Conservation (phyloP, 169 alveolate genomes). For the Eimeria praecox region DNA sequence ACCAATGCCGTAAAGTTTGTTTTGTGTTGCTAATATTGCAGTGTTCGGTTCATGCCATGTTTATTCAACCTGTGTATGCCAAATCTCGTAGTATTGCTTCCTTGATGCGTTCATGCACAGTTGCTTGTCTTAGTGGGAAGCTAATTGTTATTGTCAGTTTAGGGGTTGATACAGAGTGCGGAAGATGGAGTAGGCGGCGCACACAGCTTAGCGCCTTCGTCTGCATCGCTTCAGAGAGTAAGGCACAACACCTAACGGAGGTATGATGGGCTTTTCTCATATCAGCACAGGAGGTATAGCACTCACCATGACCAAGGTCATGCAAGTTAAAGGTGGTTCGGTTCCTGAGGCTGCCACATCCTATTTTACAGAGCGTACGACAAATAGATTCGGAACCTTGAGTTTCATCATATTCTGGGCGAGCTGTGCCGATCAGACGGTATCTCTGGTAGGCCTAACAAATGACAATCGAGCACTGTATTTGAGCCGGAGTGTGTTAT, state of each 20-base stretch:
- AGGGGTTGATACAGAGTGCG: background rate
- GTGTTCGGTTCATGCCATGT: background rate
- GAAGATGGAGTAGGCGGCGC: background rate
- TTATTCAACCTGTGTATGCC: background rate
- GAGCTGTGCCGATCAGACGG: too few species aligned
- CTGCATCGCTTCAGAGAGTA: background rate
- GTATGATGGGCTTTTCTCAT: background rate
- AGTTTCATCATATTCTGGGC: too few species aligned
- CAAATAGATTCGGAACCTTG: too few species aligned
- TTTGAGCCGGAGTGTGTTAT: background rate
- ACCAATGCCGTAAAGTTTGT: background rate
- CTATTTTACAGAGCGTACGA: too few species aligned
- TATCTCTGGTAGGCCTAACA: background rate
- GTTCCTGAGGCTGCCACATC: too few species aligned
- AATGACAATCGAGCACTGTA: too few species aligned
- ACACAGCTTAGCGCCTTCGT: background rate
- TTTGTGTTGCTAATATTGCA: background rate
- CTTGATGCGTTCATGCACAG: background rate
- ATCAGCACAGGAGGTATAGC: too few species aligned
- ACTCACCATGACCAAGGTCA: too few species aligned
- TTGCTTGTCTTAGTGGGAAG: background rate
- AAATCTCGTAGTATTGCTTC: background rate
- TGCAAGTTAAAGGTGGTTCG: too few species aligned
- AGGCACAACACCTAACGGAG: background rate
- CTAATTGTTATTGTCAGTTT: background rate